Evolutionary conservation across 352 stramenopile species (phyloP).

Genomic region (Pythium chondricola): DNA sequence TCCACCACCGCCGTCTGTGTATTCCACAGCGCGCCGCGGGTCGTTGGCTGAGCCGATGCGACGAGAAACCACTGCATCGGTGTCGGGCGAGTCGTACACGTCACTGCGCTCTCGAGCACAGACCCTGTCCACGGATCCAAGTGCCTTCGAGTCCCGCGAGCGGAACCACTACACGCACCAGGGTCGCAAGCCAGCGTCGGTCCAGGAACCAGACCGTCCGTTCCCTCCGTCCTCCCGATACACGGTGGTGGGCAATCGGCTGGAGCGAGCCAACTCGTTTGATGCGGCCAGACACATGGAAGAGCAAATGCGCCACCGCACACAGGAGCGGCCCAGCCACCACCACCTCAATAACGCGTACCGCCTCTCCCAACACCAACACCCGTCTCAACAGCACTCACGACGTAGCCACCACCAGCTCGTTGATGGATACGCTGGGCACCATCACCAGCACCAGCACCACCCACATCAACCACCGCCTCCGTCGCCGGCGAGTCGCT

Average conservation of each 20-base stretch:
- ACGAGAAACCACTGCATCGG: background rate
- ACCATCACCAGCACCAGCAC: slow-evolving; percentile 4
- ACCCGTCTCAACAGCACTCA: slow-evolving; percentile 9
- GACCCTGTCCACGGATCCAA: slow-evolving; percentile 3
- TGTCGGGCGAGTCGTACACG: background rate
- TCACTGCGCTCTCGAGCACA: slow-evolving; percentile 2
- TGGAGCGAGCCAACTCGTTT: slow-evolving; percentile 18
- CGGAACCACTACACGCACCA: background rate
- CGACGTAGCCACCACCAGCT: slow-evolving; percentile 17
- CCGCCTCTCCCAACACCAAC: too few species aligned
- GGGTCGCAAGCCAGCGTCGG: background rate
- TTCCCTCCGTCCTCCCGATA: slow-evolving; percentile 19
- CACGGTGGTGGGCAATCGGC: slow-evolving; percentile 12
- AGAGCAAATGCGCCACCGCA: slow-evolving; percentile 8
- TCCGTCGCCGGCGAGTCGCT: slow-evolving; percentile 17
- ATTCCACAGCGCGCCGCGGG: background rate
- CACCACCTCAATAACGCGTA: too few species aligned
- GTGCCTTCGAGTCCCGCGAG: background rate
- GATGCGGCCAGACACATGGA: slow-evolving; percentile 14
- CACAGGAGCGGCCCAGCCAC: background rate
- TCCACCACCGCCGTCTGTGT: background rate
- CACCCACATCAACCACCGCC: slow-evolving; percentile 10
- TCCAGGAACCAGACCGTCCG: background rate
- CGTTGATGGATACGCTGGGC: slow-evolving; percentile 15
- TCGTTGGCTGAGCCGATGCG: background rate